Evolutionary conservation across 805 yeast genomes (phyloP).

Genomic region (Sugiyamaella qingdaonensis): DNA sequence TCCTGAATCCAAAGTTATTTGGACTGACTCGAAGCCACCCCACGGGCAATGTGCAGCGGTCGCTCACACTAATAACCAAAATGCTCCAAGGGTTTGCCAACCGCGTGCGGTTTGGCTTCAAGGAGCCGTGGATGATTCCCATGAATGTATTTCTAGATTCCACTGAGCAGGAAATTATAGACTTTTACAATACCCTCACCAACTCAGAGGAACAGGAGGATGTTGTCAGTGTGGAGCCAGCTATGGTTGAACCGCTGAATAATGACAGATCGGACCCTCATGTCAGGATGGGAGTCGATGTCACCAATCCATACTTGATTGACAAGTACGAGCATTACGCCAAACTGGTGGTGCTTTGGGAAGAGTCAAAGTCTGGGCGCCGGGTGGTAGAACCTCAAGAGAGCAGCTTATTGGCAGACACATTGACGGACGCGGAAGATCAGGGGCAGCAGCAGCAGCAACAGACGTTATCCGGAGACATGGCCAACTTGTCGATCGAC

Average conservation of each 20-base stretch:
- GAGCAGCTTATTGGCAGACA: neutral
- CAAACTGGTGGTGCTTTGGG: conserved; percentile 29
- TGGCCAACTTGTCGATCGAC: neutral
- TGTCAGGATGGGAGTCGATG: conserved; percentile 25
- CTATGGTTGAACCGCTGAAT: neutral
- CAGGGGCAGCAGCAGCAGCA: neutral
- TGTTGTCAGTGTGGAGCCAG: conserved; percentile 8
- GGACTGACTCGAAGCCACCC: conserved; percentile 68
- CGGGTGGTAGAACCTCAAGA: neutral
- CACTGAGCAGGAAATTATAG: conserved; percentile 55
- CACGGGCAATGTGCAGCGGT: conserved; percentile 65
- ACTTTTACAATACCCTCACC: conserved; percentile 50
- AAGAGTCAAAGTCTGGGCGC: neutral
- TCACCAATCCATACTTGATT: conserved; percentile 34
- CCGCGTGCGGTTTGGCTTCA: conserved; percentile 66
- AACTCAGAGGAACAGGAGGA: conserved; percentile 7
- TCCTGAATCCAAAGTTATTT: conserved; percentile 83
- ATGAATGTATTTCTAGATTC: conserved; percentile 65
- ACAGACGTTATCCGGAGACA: neutral
- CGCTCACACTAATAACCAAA: conserved; percentile 78
- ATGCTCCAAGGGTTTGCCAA: conserved; percentile 70
- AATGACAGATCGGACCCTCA: conserved; percentile 9
- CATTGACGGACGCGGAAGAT: neutral
- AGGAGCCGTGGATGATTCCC: conserved; percentile 72
- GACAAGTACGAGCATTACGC: conserved; percentile 33